These are phyloP conservation scores for Dactylellina leptospora DNA, from an alignment of 2,329 filamentous ascomycete genomes.

Conservation along the genomic window DNA sequence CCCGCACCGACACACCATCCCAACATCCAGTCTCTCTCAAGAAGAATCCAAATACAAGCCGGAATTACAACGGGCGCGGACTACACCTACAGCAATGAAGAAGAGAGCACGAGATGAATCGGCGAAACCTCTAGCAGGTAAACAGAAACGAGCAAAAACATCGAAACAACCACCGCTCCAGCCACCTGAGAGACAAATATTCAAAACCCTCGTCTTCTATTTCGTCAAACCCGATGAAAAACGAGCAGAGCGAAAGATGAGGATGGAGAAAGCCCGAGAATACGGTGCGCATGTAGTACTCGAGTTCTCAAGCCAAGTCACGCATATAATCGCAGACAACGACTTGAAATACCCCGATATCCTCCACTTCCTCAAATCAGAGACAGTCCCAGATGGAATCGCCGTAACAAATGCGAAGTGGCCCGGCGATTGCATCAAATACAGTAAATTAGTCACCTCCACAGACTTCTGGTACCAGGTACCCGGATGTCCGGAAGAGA, in stretches of 20 bases:
- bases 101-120: constrained; percentile 29
- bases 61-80: too few species aligned
- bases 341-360: constrained; percentile 72
- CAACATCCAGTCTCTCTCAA: background rate
- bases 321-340: constrained; percentile 82
- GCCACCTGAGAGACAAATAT: constrained; percentile 47
- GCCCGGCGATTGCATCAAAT: constrained; percentile 73
- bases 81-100: too few species aligned
- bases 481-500: constrained; percentile 63
- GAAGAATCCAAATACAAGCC: too few species aligned
- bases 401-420: constrained; percentile 74
- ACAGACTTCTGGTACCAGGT: constrained; percentile 70
- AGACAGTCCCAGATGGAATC: constrained; percentile 64
- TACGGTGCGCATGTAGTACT: constrained; percentile 78
- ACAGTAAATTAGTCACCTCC: constrained; percentile 68
- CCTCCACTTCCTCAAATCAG: constrained; percentile 66
- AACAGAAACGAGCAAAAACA: constrained; percentile 37
- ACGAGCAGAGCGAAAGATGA: constrained; percentile 71
- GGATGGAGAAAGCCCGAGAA: constrained; percentile 78
- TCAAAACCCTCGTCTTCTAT: constrained; percentile 54
- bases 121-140: too few species aligned
- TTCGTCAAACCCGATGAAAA: constrained; percentile 79
- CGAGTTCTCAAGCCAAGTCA: constrained; percentile 68
- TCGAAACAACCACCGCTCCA: constrained; percentile 16
- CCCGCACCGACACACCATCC: constrained; percentile 14